Conservation (phyloP, 1,284 basidiomycete genomes). For the Leccinum griseonigrum region DNA sequence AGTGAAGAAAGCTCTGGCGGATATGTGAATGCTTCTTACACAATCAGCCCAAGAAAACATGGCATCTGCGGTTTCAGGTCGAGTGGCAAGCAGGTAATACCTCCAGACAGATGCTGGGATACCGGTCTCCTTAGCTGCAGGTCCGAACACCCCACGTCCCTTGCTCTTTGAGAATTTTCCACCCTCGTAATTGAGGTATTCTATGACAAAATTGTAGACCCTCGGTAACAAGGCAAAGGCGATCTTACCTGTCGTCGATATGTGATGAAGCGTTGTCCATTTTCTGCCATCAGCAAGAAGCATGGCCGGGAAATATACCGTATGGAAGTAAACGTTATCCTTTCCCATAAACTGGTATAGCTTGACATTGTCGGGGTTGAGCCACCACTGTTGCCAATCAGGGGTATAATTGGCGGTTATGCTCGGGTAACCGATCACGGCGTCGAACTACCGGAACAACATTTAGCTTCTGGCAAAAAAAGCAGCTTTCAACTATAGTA, state of each 20-base stretch:
- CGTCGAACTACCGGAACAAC: slow-evolving; percentile 75
- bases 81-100: slow-evolving; percentile 91
- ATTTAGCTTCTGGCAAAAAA: slow-evolving; percentile 9
- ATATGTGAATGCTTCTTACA: slow-evolving; percentile 40
- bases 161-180: slow-evolving; percentile 99
- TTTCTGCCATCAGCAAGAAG: slow-evolving; percentile 86
- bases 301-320: slow-evolving; percentile 92
- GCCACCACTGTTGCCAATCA: slow-evolving; percentile 98
- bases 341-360: slow-evolving; percentile 99
- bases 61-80: slow-evolving; percentile 93
- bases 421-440: slow-evolving; percentile 95
- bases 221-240: not conserved
- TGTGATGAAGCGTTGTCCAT: slow-evolving; percentile 95
- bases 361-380: slow-evolving; percentile 87
- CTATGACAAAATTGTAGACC: slow-evolving; percentile 40
- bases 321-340: slow-evolving; percentile 98
- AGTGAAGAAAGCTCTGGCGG: not conserved
- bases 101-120: slow-evolving; percentile 95
- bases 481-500: slow-evolving; percentile 6
- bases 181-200: slow-evolving; percentile 98
- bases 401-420: slow-evolving; percentile 96
- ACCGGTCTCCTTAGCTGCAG: slow-evolving; percentile 90
- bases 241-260: slow-evolving; percentile 86
- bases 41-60: slow-evolving; percentile 98
- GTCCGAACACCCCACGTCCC: slow-evolving; percentile 97